Evolutionary conservation across 495 filamentous ascomycete genomes (phyloP).

Genomic region (Chaetomium fimeti): DNA sequence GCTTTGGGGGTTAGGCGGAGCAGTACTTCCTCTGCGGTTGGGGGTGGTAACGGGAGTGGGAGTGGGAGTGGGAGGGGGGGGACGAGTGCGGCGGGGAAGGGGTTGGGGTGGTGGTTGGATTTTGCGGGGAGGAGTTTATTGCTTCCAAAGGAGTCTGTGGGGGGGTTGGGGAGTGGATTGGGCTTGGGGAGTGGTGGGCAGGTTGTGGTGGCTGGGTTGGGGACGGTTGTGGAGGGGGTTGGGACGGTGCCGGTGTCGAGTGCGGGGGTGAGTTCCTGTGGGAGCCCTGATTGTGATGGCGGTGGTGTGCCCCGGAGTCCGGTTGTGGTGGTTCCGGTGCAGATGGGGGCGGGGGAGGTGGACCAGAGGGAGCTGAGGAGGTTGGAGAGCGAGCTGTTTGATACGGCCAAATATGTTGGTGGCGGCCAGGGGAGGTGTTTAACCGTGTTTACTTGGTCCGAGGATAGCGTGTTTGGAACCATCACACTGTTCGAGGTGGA

Average conservation of each 20-base stretch:
- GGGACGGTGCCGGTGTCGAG: not conserved
- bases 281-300: not conserved
- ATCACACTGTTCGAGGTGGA: slow-evolving; percentile 23
- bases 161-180: too few species aligned
- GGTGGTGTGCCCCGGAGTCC: not conserved
- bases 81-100: too few species aligned
- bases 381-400: slow-evolving; percentile 26
- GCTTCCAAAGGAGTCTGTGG: not conserved
- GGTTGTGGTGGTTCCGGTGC: not conserved
- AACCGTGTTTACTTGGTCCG: slow-evolving; percentile 23
- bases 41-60: not conserved
- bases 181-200: too few species aligned
- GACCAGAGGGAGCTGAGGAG: not conserved
- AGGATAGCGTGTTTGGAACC: slow-evolving; percentile 17
- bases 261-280: not conserved
- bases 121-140: not conserved
- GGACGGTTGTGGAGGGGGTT: not conserved
- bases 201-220: too few species aligned
- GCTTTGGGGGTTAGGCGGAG: too few species aligned
- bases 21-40: not conserved
- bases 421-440: not conserved
- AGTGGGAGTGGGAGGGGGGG: not conserved
- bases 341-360: not conserved
- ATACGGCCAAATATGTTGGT: slow-evolving; percentile 23
- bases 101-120: not conserved